phyloP scores from a whole-genome alignment of 306 rosid species.

The Prunus mira region DNA sequence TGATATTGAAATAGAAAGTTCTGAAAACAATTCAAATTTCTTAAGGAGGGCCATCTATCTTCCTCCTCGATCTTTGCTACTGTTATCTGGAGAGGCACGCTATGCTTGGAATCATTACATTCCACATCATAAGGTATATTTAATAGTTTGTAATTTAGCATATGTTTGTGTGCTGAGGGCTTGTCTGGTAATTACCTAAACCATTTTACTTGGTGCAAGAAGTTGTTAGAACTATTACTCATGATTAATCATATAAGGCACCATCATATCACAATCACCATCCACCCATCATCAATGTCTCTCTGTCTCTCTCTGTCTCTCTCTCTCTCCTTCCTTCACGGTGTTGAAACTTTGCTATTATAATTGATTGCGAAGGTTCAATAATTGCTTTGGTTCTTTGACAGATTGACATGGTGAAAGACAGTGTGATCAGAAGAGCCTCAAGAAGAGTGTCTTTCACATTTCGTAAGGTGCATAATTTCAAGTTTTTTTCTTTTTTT shows the following conservation, averaged over 20 bases:
- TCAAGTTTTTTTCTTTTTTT: background rate
- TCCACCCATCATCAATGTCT: background rate
- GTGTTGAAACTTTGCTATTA: background rate
- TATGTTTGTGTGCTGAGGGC: background rate
- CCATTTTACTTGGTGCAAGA: background rate
- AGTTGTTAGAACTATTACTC: background rate
- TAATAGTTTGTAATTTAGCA: background rate
- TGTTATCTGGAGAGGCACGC: slow-evolving; percentile 86
- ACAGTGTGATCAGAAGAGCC: slow-evolving; percentile 54
- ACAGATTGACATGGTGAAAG: slow-evolving; percentile 74
- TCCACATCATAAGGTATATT: slow-evolving; percentile 79
- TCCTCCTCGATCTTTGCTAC: slow-evolving; percentile 76
- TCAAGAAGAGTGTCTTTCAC: slow-evolving; percentile 90
- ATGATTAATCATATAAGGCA: background rate
- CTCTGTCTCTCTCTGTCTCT: background rate
- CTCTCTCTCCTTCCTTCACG: background rate
- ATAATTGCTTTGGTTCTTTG: slow-evolving; percentile 10
- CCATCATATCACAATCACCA: background rate
- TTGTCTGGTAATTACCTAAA: background rate
- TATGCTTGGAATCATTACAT: slow-evolving; percentile 94
- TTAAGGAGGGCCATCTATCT: slow-evolving; percentile 63
- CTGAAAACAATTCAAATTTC: slow-evolving; percentile 48
- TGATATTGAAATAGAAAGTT: slow-evolving; percentile 30
- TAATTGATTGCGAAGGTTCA: slow-evolving; percentile 17
- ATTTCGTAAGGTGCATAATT: slow-evolving; percentile 59